phyloP scores from a whole-genome alignment of 306 rosid genomes.

The Crataegus laevigata region DNA sequence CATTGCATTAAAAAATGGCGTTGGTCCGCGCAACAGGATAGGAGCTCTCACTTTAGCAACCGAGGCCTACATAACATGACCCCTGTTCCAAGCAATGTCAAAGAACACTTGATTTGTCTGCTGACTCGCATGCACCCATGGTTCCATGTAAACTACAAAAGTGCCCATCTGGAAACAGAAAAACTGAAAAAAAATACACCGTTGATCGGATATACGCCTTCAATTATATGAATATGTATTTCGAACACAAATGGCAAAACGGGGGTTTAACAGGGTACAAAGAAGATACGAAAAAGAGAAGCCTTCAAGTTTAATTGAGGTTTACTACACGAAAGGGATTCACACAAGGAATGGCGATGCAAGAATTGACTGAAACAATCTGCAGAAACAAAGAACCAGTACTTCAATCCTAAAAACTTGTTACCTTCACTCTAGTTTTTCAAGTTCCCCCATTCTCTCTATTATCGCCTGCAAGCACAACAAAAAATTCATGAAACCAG shows the following conservation, averaged over 20 bases:
- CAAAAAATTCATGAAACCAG: not conserved
- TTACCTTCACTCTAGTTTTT: conserved; percentile 43
- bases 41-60: not conserved
- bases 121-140: not conserved
- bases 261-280: not conserved
- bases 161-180: not conserved
- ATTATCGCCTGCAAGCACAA: conserved; percentile 42
- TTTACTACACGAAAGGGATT: conserved; percentile 8
- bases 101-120: not conserved
- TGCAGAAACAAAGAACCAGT: conserved; percentile 7
- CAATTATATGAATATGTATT: conserved; percentile 5
- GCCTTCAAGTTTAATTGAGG: not conserved
- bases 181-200: not conserved
- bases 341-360: not conserved
- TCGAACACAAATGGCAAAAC: not conserved
- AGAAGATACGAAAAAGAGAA: not conserved
- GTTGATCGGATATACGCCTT: not conserved
- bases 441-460: conserved; percentile 66
- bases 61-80: not conserved
- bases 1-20: too few relatives aligned
- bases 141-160: not conserved
- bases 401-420: not conserved
- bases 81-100: not conserved
- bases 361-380: conserved; percentile 2
- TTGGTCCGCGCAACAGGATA: not conserved